phyloP scores from a whole-genome alignment of 2,329 filamentous ascomycete species.

The Macrophomina tecta region DNA sequence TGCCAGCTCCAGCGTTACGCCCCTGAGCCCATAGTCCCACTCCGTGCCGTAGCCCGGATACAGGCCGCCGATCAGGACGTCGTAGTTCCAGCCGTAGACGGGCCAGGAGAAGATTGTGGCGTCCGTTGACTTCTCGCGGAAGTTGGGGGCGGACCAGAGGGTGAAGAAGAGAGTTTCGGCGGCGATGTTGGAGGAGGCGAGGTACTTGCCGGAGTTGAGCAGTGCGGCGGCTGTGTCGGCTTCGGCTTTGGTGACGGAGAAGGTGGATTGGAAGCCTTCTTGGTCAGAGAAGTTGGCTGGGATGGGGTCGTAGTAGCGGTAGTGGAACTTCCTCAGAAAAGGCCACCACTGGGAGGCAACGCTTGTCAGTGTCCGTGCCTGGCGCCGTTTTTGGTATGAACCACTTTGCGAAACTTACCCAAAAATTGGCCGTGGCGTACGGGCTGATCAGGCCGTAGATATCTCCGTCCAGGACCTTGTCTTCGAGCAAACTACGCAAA shows the following conservation, averaged over 20 bases:
- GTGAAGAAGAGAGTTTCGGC: slow-evolving; percentile 58
- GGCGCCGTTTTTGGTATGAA: too few species aligned
- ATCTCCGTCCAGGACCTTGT: slow-evolving; percentile 57
- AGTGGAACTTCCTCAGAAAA: slow-evolving; percentile 58
- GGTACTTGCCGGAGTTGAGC: slow-evolving; percentile 56
- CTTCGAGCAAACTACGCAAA: slow-evolving; percentile 42
- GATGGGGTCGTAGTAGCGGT: slow-evolving; percentile 60
- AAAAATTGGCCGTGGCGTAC: slow-evolving; percentile 60
- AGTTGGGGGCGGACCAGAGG: slow-evolving; percentile 59
- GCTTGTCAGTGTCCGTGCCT: too few species aligned
- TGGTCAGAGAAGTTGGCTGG: slow-evolving; percentile 49
- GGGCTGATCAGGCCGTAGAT: slow-evolving; percentile 58
- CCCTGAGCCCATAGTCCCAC: slow-evolving; percentile 8
- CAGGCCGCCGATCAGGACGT: slow-evolving; percentile 59
- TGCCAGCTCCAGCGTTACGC: slow-evolving; percentile 58
- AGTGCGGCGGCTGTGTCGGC: slow-evolving; percentile 49
- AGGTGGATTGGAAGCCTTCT: slow-evolving; percentile 60
- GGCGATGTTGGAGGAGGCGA: slow-evolving; percentile 56
- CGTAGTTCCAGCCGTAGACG: slow-evolving; percentile 61
- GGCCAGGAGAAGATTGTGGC: slow-evolving; percentile 53
- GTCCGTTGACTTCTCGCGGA: slow-evolving; percentile 58
- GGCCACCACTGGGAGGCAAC: slow-evolving; percentile 52
- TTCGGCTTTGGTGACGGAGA: slow-evolving; percentile 56
- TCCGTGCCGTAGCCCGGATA: slow-evolving; percentile 47
- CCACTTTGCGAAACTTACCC: slow-evolving; percentile 35